phyloP scores from a whole-genome alignment of 148 eudicot genomes.

The Vaccinium darrowii region DNA sequence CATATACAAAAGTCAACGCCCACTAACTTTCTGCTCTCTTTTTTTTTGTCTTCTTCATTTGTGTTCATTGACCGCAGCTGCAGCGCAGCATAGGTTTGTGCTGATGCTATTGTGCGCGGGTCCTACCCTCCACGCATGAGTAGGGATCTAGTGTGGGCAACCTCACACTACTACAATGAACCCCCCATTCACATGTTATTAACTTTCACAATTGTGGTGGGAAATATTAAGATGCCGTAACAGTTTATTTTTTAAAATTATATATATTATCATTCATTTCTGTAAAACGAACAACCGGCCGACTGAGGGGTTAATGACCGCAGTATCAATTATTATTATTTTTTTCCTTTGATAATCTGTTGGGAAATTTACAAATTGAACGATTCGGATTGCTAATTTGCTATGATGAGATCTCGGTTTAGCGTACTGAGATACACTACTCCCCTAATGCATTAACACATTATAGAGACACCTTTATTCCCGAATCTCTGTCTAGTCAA shows the following conservation, averaged over 20 bases:
- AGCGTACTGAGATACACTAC: not conserved
- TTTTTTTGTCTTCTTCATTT: not conserved
- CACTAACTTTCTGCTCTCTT: not conserved
- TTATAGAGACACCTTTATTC: not conserved
- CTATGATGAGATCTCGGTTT: not conserved
- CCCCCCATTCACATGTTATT: not conserved
- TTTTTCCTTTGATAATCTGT: not conserved
- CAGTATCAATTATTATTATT: not conserved
- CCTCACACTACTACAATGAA: not conserved
- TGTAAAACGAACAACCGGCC: not conserved
- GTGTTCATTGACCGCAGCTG: not conserved
- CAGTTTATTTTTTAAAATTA: not conserved
- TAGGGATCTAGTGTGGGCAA: not conserved
- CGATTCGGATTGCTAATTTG: not conserved
- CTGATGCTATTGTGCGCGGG: constrained; percentile 1
- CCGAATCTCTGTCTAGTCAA: not conserved
- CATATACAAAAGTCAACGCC: not conserved
- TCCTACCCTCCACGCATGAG: not conserved
- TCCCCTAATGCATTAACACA: not conserved
- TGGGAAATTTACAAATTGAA: not conserved
- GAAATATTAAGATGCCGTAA: not conserved
- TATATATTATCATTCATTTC: not conserved
- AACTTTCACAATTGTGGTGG: not conserved
- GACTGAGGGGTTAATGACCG: not conserved
- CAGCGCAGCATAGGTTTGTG: not conserved